Percentiles rank a stretch among this genome's conserved stretches.
phyloP scores from a whole-genome alignment of 2,329 filamentous ascomycete genomes.

The Aspergillus chevalieri region DNA sequence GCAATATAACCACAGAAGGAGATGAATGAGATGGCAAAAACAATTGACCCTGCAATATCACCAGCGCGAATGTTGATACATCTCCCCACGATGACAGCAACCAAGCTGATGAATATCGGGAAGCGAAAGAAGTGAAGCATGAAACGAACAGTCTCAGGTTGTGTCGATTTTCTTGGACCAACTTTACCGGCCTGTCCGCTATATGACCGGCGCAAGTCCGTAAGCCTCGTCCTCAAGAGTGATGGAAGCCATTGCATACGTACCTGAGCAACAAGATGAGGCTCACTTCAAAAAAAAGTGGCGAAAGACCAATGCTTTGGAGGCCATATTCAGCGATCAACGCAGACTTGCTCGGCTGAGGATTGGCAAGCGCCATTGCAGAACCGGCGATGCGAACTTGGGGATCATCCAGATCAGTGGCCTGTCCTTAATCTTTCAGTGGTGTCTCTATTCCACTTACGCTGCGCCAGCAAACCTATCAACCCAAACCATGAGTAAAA shows the following conservation, averaged over 20 bases:
- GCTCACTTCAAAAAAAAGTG: conserved; percentile 25
- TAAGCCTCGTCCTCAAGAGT: background rate
- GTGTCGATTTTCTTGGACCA: conserved; percentile 21
- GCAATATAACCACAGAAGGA: conserved; percentile 16
- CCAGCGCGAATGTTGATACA: conserved; percentile 12
- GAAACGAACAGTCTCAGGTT: conserved; percentile 15
- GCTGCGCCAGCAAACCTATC: conserved; percentile 19
- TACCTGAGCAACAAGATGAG: conserved; percentile 22
- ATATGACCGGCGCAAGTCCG: background rate
- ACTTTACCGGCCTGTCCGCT: conserved; percentile 22
- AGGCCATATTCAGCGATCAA: conserved; percentile 17
- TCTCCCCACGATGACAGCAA: conserved; percentile 16
- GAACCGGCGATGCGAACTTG: conserved; percentile 21
- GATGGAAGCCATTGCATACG: background rate
- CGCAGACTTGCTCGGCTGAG: conserved; percentile 11
- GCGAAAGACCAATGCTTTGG: conserved; percentile 23
- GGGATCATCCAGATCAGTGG: background rate
- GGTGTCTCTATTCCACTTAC: conserved; percentile 10
- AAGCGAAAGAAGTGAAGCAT: conserved; percentile 21
- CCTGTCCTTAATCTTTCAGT: background rate
- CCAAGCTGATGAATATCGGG: conserved; percentile 17
- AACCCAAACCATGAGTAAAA: conserved; percentile 24
- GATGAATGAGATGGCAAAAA: conserved; percentile 17
- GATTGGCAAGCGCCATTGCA: conserved; percentile 16
- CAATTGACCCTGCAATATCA: conserved; percentile 13